Percentiles rank a stretch among this genome's conserved stretches.
Evolutionary conservation across 495 filamentous ascomycete species (phyloP).

Genomic region (Daldinia caldariorum): DNA sequence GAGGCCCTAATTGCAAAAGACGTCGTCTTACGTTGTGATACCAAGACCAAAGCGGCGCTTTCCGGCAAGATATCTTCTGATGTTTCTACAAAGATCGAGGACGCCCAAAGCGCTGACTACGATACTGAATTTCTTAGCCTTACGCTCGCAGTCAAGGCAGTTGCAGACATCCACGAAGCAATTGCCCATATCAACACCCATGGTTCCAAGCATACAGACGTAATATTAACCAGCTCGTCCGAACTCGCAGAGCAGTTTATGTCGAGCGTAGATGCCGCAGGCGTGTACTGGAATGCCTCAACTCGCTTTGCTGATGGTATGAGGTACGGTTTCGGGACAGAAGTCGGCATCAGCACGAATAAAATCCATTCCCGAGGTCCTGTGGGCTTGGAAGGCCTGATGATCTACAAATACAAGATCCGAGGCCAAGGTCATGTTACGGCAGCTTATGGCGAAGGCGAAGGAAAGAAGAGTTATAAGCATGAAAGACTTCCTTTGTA

Average conservation of each 20-base stretch:
- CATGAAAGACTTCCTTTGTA: constrained; percentile 67
- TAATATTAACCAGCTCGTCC: constrained; percentile 77
- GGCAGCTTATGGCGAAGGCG: constrained; percentile 75
- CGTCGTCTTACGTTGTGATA: constrained; percentile 87
- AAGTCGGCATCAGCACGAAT: constrained; percentile 98
- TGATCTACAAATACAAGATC: constrained; percentile 95
- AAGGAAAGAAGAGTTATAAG: constrained; percentile 73
- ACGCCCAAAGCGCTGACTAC: constrained; percentile 75
- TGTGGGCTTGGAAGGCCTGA: constrained; percentile 92
- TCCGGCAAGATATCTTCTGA: constrained; percentile 48
- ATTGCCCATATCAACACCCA: constrained; percentile 90
- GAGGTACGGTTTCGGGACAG: constrained; percentile 96
- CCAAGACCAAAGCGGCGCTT: constrained; percentile 69
- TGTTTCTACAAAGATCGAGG: constrained; percentile 60
- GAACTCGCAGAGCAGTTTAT: constrained; percentile 80
- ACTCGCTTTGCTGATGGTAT: constrained; percentile 95
- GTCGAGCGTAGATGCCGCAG: constrained; percentile 84
- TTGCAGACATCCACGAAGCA: constrained; percentile 72
- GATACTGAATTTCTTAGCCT: constrained; percentile 90
- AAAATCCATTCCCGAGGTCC: constrained; percentile 96
- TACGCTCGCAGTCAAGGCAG: constrained; percentile 83
- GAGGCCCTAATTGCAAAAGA: constrained; percentile 75
- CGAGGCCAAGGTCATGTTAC: constrained; percentile 81
- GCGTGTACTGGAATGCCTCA: constrained; percentile 97
- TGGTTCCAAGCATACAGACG: constrained; percentile 95